Base-by-base conservation (phyloP, 129 eudicot genomes). In the Chrysanthemum makinoi region DNA sequence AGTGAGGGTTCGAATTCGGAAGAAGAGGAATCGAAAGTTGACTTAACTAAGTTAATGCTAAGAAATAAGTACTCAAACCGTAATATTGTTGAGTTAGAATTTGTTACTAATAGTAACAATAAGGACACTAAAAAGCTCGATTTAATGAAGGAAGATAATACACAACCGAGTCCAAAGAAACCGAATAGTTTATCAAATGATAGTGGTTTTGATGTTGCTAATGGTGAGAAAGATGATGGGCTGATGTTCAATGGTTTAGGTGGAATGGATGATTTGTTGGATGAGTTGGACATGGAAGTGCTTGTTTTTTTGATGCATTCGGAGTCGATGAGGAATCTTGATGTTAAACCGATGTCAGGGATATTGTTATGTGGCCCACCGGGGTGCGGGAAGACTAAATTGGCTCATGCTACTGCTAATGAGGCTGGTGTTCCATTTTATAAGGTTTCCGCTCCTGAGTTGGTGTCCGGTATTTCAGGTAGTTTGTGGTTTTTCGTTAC, bases 391-490 rank as follows among this genome's bases (percentile, higher is more conserved):
- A 94, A 94, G 82, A 94, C 97, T 16, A 87, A 79, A 68, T 69
- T 94, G 53, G 98, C 98, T 63, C 87, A 89, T 73, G 98, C 98
- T 44, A 87, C 89, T 84, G 97, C 97, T 12, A 94, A 94, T 47
- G 98, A 94, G 80, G 84, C 96, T 9, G 89, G 95, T 35, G 77
- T 86, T 70, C 95, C 95, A 2, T 94, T 94, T 69, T 89, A 89
- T 72, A 86, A 85, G 79, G 84, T 94, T 51, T 89, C 90, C 5
- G 96, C 98, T 20, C 87, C 98, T 66, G 98, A 87, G 69, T 77
- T 94, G 83, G 98, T 94, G 2, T 94, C 97, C 44, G 98, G 98
- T 54, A 83, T 94, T 44, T 89, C 98, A 77, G 98, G 98, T 33
- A 22, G 24, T 22, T 22, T 22, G 24, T 22, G 24, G 24, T 22